Conservation (phyloP, 2,329 filamentous ascomycete genomes). For the Bipolaris zeicola region DNA sequence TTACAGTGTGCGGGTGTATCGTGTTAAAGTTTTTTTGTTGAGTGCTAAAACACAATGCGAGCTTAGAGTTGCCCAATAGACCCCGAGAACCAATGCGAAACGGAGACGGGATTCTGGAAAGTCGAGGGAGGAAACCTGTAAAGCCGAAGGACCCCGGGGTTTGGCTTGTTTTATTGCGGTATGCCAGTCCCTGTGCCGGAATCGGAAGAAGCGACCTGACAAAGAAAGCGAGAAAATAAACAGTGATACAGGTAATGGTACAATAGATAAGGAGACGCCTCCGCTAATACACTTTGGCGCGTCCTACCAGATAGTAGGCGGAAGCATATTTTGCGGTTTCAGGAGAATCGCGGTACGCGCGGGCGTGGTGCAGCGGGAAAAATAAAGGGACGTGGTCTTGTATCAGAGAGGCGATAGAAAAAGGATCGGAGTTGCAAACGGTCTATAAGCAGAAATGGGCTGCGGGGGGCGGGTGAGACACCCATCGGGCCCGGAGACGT, state of each 20-base stretch:
- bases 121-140: neutral
- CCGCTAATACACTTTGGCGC: constrained; percentile 13
- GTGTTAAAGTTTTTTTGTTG: constrained; percentile 16
- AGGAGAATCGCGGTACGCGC: constrained; percentile 18
- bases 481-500: constrained; percentile 8
- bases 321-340: constrained; percentile 20
- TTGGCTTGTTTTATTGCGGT: constrained; percentile 1
- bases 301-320: constrained; percentile 11
- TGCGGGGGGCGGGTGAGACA: constrained; percentile 24
- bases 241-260: constrained; percentile 22
- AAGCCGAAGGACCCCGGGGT: neutral
- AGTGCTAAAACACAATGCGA: constrained; percentile 24
- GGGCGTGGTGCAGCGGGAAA: constrained; percentile 16
- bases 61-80: constrained; percentile 16
- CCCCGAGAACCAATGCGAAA: constrained; percentile 13
- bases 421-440: constrained; percentile 21
- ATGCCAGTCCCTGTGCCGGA: constrained; percentile 8
- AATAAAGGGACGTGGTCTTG: constrained; percentile 15
- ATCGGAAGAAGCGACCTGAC: constrained; percentile 10
- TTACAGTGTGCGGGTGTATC: constrained; percentile 14
- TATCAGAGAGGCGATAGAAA: constrained; percentile 13
- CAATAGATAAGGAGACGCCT: constrained; percentile 18
- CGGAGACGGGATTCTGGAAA: constrained; percentile 11
- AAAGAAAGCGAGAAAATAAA: constrained; percentile 14
- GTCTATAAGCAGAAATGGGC: constrained; percentile 23